phyloP scores from a whole-genome alignment of 2,329 filamentous ascomycete genomes.

The Stromatinia cepivora region DNA sequence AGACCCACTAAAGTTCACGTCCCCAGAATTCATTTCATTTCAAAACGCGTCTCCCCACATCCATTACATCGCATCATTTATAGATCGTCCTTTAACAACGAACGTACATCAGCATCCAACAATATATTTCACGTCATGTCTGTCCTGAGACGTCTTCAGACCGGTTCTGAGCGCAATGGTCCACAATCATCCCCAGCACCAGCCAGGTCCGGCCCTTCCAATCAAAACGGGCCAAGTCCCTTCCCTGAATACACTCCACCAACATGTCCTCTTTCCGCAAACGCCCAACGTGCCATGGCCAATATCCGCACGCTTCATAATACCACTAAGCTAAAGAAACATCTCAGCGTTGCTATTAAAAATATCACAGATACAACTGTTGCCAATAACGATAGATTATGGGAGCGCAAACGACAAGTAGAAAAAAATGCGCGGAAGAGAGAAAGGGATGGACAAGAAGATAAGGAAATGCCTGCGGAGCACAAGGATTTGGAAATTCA shows the following conservation, averaged over 20 bases:
- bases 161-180: conserved; percentile 25
- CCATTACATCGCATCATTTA: background rate
- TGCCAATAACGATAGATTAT: conserved; percentile 56
- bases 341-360: conserved; percentile 49
- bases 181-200: conserved; percentile 31
- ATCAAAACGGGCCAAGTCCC: conserved; percentile 29
- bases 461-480: conserved; percentile 42
- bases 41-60: conserved; percentile 14
- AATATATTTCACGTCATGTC: conserved; percentile 28
- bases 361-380: conserved; percentile 52
- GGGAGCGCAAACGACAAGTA: conserved; percentile 33
- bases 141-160: conserved; percentile 30
- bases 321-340: conserved; percentile 48
- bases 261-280: conserved; percentile 50
- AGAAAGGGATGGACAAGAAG: conserved; percentile 38
- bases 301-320: conserved; percentile 46
- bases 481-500: conserved; percentile 43
- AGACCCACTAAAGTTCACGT: background rate
- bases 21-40: conserved; percentile 4
- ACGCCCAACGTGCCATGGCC: conserved; percentile 49
- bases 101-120: background rate
- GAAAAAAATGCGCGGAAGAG: conserved; percentile 34
- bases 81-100: background rate
- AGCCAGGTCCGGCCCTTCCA: conserved; percentile 23
- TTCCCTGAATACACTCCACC: conserved; percentile 56